Base-by-base conservation (phyloP, 129 eudicot species). In the Helianthus tuberosus region DNA sequence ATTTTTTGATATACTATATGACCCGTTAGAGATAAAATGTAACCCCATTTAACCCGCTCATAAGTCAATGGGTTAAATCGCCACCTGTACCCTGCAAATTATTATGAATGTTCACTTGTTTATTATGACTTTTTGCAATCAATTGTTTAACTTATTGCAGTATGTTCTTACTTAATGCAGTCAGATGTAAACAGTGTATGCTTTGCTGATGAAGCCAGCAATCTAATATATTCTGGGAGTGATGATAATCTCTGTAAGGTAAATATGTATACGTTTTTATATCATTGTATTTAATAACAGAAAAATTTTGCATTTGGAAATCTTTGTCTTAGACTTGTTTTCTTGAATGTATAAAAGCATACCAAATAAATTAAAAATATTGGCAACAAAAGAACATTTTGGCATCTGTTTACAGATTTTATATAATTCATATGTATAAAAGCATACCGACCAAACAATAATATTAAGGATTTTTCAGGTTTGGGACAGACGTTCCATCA, bases 171-270 rank as follows among this genome's bases (percentile, higher is more conserved):
- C 67, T 12, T 75, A 57, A 59, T 88, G 87, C 93, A 94, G 99
- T 60, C 97, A 68, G 99, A 94, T 83, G 99, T 94, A 67, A 94
- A 94, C 64, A 79, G 91, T 6, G 97, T 89, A 46, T 91, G 97
- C 77, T 94, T 94, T 84, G 99, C 99, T 78, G 99, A 94, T 85
- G 99, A 94, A 83, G 84, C 90, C 52, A 79, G 96, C 69, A 86
- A 94, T 80, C 82, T 94, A n/a, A 94, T 94, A 50, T 91, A 80
- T 79, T 94, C 97, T 23, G 99, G 97, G 64, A 82, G 99, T 75
- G 99, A 94, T 68, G 99, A 94, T 78, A 86, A 85, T 76, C 83
- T 91, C 63, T 94, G 99, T 64, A 94, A 94, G 89, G 99, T 94
- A 81, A 79, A 69, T 47, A 15, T 50, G 68, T 50, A 3, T 12